These are phyloP conservation scores for Eimeria zaria DNA, from an alignment of 169 alveolate species.

Conservation along the genomic window DNA sequence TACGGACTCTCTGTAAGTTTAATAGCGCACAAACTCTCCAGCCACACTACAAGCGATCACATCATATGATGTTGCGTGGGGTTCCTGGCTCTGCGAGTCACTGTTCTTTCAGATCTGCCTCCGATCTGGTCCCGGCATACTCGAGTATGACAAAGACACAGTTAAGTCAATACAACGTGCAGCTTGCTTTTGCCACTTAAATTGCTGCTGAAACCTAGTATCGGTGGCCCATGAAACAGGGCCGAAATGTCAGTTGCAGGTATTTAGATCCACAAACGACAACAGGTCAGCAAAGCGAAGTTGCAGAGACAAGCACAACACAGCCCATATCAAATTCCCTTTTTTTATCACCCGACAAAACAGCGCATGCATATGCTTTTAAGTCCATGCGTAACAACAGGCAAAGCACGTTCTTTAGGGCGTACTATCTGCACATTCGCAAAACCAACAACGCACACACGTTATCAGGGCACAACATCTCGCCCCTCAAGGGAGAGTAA, in stretches of 20 bases:
- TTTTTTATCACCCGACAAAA: background rate
- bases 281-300: background rate
- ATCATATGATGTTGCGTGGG: background rate
- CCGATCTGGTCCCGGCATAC: background rate
- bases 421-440: background rate
- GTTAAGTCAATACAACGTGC: background rate
- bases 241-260: background rate
- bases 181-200: background rate
- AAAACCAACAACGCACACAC: background rate
- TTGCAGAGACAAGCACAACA: background rate
- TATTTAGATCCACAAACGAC: background rate
- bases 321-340: background rate
- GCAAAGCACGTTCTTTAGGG: background rate
- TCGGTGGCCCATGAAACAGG: background rate
- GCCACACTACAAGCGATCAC: background rate
- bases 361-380: background rate
- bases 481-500: background rate
- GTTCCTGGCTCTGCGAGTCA: background rate
- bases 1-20: background rate
- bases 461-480: background rate
- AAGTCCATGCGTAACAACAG: background rate
- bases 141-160: background rate
- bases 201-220: background rate
- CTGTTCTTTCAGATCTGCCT: background rate
- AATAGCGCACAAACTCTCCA: background rate